phyloP scores from a whole-genome alignment of 305 asterid species.

The Fraxinus nigra region DNA sequence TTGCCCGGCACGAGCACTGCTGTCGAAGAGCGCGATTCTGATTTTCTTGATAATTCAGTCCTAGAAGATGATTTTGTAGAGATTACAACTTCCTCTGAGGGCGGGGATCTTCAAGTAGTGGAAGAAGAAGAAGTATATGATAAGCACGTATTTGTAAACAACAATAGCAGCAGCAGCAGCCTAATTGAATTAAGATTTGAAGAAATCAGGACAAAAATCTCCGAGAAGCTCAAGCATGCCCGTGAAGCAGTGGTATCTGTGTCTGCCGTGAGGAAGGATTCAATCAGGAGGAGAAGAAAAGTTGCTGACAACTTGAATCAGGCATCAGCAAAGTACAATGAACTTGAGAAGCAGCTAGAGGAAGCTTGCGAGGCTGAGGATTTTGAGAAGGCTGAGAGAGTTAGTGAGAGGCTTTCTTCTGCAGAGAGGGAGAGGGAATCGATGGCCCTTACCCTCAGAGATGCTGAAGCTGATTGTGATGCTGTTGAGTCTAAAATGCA shows the following conservation, averaged over 20 bases:
- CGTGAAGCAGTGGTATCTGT: conserved; percentile 29
- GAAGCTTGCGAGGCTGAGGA: conserved; percentile 52
- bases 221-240: conserved; percentile 32
- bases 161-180: background rate
- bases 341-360: conserved; percentile 42
- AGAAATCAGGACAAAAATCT: conserved; percentile 21
- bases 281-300: conserved; percentile 39
- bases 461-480: conserved; percentile 39
- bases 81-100: background rate
- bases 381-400: conserved; percentile 46
- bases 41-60: background rate
- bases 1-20: conserved; percentile 1
- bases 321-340: conserved; percentile 32
- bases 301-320: conserved; percentile 30
- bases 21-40: conserved; percentile 4
- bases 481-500: conserved; percentile 38
- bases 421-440: conserved; percentile 39
- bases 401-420: conserved; percentile 39
- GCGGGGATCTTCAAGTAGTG: background rate
- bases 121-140: background rate
- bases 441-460: conserved; percentile 22
- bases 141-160: background rate
- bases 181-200: conserved; percentile 29
- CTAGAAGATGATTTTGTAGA: conserved; percentile 2
- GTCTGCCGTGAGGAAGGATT: conserved; percentile 33